These are phyloP conservation scores for Linnemannia zychae DNA, from an alignment of 192 early-diverging fungal genomes.

Conservation along the genomic window DNA sequence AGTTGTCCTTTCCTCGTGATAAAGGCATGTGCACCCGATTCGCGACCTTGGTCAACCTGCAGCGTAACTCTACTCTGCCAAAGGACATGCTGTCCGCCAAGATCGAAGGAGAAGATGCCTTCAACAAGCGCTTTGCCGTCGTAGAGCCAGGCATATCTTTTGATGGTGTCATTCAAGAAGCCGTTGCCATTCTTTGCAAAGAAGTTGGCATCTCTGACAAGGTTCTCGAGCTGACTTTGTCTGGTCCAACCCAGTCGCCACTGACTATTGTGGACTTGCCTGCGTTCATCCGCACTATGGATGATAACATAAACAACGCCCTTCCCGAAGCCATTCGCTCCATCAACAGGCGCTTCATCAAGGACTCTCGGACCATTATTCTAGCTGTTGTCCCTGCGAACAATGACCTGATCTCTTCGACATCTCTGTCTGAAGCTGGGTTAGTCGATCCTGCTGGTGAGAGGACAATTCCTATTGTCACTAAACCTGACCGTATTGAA, in stretches of 20 bases:
- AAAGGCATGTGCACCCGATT: conserved; percentile 18
- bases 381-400: conserved; percentile 14
- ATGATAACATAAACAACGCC: not conserved
- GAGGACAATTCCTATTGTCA: conserved; percentile 29
- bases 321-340: not conserved
- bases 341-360: conserved; percentile 13
- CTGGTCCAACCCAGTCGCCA: not conserved
- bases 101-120: not conserved
- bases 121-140: conserved; percentile 10
- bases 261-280: conserved; percentile 10
- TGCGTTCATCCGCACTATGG: conserved; percentile 2
- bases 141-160: not conserved
- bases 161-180: not conserved
- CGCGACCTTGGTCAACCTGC: conserved; percentile 13
- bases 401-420: conserved; percentile 3
- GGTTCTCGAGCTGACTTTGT: conserved; percentile 4
- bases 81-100: conserved; percentile 3
- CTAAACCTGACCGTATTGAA: conserved; percentile 18
- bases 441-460: conserved; percentile 4
- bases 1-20: conserved; percentile 5
- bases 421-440: not conserved
- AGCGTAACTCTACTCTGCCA: not conserved
- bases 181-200: not conserved
- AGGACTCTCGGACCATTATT: conserved; percentile 12
- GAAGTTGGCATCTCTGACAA: not conserved